phyloP scores from a whole-genome alignment of 257 asterid genomes.

The Nicotiana noctiflora region DNA sequence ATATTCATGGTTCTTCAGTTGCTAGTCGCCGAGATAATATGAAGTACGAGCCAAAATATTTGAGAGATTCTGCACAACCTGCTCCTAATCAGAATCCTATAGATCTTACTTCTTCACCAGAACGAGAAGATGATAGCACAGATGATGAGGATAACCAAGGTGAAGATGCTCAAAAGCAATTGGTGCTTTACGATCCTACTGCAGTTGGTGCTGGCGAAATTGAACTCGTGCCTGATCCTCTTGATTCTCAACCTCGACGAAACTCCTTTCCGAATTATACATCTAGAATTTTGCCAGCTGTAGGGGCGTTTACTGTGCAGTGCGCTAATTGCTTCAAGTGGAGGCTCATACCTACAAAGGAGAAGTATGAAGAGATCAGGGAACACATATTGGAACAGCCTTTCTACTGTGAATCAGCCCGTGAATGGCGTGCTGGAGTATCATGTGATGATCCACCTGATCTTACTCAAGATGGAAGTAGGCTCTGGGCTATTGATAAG shows the following conservation, averaged over 20 bases:
- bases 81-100: constrained; percentile 23
- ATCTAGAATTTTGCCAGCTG: constrained; percentile 49
- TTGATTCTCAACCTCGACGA: constrained; percentile 26
- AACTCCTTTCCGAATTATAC: constrained; percentile 35
- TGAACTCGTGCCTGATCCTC: constrained; percentile 16
- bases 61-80: constrained; percentile 16
- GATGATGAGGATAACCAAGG: constrained; percentile 28
- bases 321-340: constrained; percentile 83
- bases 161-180: constrained; percentile 56
- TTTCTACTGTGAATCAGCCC: constrained; percentile 59
- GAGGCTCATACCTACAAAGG: constrained; percentile 74
- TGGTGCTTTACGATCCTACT: constrained; percentile 65
- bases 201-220: constrained; percentile 19
- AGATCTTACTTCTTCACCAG: constrained; percentile 25
- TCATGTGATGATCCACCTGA: constrained; percentile 83
- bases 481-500: constrained; percentile 95
- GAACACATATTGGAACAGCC: constrained; percentile 65
- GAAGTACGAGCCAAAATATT: constrained; percentile 23
- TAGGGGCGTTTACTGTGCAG: constrained; percentile 68
- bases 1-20: constrained; percentile 13
- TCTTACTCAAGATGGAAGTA: constrained; percentile 69
- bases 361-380: constrained; percentile 76
- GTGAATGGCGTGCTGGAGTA: constrained; percentile 64
- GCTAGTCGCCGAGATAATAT: constrained; percentile 20
- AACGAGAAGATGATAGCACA: constrained; percentile 23